A percentile compares a stretch with the other conserved stretches of the same genome.
These are phyloP conservation scores for Candida sojae DNA, from an alignment of 1,139 yeast species.

Conservation along the genomic window DNA sequence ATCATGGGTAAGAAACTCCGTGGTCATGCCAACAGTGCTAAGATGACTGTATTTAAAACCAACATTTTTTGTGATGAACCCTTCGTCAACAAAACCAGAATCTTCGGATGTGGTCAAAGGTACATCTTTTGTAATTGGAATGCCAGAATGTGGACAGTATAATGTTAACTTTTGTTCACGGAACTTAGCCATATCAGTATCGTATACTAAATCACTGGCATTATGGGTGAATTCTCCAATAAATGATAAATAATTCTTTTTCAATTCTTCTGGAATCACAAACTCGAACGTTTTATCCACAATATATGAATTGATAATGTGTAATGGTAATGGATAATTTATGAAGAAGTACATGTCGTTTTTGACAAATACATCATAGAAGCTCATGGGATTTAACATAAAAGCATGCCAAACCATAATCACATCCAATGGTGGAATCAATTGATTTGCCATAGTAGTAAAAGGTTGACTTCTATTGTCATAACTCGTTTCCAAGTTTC, in stretches of 20 bases:
- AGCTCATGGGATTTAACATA: slow-evolving; percentile 18
- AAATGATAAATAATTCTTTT: neutral
- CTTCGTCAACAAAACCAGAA: slow-evolving; percentile 24
- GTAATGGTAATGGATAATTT: slow-evolving; percentile 28
- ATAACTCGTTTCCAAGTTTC: neutral
- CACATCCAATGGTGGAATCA: slow-evolving; percentile 36
- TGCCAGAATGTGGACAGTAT: slow-evolving; percentile 21
- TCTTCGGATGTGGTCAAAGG: slow-evolving; percentile 16
- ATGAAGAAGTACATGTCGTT: slow-evolving; percentile 23
- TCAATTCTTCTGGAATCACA: slow-evolving; percentile 13
- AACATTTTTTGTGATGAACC: slow-evolving; percentile 10
- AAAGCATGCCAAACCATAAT: slow-evolving; percentile 42
- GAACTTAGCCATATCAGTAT: neutral
- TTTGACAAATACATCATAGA: slow-evolving; percentile 29
- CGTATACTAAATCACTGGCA: neutral
- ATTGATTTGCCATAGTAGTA: neutral
- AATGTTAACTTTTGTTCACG: slow-evolving; percentile 4
- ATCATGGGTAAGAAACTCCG: slow-evolving; percentile 16
- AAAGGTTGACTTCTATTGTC: neutral
- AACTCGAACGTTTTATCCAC: slow-evolving; percentile 22
- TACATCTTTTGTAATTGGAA: slow-evolving; percentile 11
- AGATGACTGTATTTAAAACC: neutral
- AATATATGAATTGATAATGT: slow-evolving; percentile 20
- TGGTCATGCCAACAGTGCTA: neutral
- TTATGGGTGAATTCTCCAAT: neutral